Conservation (phyloP, 78 protist species). For the Chrysochromulina tobinii region DNA sequence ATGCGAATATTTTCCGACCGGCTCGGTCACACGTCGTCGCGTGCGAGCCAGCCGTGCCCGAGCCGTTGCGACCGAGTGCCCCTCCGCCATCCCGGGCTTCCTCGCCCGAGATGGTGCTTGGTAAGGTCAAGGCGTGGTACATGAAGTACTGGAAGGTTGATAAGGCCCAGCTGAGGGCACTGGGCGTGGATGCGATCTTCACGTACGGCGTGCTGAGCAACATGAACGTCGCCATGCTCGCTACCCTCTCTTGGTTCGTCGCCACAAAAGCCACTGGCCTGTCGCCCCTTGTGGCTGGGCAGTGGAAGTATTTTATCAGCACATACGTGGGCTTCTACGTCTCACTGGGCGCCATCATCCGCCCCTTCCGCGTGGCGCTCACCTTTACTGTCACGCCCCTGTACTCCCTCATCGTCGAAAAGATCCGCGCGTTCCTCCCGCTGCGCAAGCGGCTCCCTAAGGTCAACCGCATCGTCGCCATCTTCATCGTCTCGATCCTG, state of each 20-base stretch:
- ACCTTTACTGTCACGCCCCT: not conserved
- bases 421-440: not conserved
- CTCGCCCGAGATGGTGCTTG: too few relatives aligned
- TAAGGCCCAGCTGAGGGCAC: not conserved
- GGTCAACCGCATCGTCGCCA: not conserved
- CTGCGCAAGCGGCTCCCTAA: not conserved
- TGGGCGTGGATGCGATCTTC: not conserved
- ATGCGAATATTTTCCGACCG: too few relatives aligned
- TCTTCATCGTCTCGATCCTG: not conserved
- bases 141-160: too few relatives aligned
- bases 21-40: too few relatives aligned
- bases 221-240: not conserved
- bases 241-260: not conserved
- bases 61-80: too few relatives aligned
- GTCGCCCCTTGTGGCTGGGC: not conserved
- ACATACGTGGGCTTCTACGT: not conserved
- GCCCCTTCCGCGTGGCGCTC: slow-evolving; percentile 3
- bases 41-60: too few relatives aligned
- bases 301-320: not conserved
- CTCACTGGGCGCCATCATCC: not conserved
- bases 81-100: too few relatives aligned
- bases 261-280: not conserved
- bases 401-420: not conserved
- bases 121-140: too few relatives aligned
- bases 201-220: not conserved